phyloP scores from a whole-genome alignment of 371 early-diverging fungal species.

The Parasitella parasitica region DNA sequence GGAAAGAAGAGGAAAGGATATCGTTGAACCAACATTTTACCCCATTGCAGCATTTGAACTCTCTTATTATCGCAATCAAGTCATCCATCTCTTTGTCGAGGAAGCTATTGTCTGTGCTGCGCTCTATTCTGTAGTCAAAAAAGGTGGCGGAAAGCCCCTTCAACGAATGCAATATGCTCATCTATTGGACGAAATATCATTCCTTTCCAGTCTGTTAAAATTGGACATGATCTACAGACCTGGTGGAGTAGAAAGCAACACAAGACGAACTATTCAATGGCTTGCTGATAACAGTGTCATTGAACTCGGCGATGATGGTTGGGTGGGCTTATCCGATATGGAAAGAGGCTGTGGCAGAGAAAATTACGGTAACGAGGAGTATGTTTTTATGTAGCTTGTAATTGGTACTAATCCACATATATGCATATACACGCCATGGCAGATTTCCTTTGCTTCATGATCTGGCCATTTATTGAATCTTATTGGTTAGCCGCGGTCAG shows the following conservation, averaged over 20 bases:
- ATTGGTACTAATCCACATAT: neutral
- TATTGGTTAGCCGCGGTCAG: slow-evolving; percentile 81
- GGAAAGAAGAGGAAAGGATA: slow-evolving; percentile 62
- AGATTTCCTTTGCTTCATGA: slow-evolving; percentile 85
- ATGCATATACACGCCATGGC: neutral
- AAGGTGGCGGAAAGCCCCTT: slow-evolving; percentile 65
- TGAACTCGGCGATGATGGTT: slow-evolving; percentile 52
- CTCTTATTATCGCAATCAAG: slow-evolving; percentile 84
- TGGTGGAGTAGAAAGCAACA: slow-evolving; percentile 73
- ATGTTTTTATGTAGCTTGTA: too few relatives aligned
- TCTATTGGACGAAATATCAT: slow-evolving; percentile 70
- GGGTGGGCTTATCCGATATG: slow-evolving; percentile 57
- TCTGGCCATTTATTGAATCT: slow-evolving; percentile 91
- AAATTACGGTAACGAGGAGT: slow-evolving; percentile 80
- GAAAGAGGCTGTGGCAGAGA: slow-evolving; percentile 81
- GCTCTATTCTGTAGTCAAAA: slow-evolving; percentile 79
- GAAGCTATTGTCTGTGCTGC: slow-evolving; percentile 82
- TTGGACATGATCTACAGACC: slow-evolving; percentile 84
- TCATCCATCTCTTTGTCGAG: slow-evolving; percentile 81
- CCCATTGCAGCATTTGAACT: slow-evolving; percentile 85
- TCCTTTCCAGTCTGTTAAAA: slow-evolving; percentile 79
- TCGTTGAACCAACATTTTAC: slow-evolving; percentile 87
- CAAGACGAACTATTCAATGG: slow-evolving; percentile 65
- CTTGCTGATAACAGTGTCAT: slow-evolving; percentile 63
- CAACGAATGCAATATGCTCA: slow-evolving; percentile 55